Percentiles rank a stretch among this genome's conserved stretches.
Conservation (phyloP, 768 basidiomycete species). For the Pisolithus orientalis region DNA sequence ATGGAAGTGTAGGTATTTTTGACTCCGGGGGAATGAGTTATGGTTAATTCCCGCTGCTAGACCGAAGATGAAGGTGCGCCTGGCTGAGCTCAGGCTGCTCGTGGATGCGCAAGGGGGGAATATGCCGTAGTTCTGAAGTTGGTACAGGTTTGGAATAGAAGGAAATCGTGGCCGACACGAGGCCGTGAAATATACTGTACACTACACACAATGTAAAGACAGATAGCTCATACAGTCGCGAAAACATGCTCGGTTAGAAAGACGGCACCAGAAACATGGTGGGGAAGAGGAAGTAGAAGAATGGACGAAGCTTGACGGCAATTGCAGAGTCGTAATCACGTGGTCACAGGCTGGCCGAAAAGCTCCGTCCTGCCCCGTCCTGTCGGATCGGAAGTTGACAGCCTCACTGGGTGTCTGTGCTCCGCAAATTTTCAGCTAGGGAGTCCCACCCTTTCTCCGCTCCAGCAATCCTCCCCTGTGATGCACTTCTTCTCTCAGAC, state of each 20-base stretch:
- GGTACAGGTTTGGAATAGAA: background rate
- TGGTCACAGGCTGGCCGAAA: too few relatives aligned
- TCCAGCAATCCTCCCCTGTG: constrained; percentile 18
- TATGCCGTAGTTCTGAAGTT: background rate
- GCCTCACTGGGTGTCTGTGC: background rate
- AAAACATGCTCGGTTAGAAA: too few relatives aligned
- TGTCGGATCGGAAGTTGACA: too few relatives aligned
- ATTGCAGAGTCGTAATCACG: too few relatives aligned
- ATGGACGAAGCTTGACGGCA: too few relatives aligned
- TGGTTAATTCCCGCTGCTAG: constrained; percentile 29
- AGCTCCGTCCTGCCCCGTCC: too few relatives aligned
- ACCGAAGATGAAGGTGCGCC: constrained; percentile 73
- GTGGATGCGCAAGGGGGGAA: constrained; percentile 18
- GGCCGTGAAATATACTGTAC: too few relatives aligned
- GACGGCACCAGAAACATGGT: too few relatives aligned
- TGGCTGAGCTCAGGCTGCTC: constrained; percentile 58
- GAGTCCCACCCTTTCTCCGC: constrained; percentile 17
- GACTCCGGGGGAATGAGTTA: background rate
- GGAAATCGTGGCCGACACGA: background rate
- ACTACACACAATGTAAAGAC: too few relatives aligned
- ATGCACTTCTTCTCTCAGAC: constrained; percentile 87
- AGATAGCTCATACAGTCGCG: too few relatives aligned
- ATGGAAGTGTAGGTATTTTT: constrained; percentile 67
- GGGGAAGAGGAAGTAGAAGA: too few relatives aligned
- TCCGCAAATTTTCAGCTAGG: constrained; percentile 4